Percentiles rank a stretch among this genome's conserved stretches.
Evolutionary conservation across 2,329 filamentous ascomycete genomes (phyloP).

Genomic region (Rhynchosporium graminicola): DNA sequence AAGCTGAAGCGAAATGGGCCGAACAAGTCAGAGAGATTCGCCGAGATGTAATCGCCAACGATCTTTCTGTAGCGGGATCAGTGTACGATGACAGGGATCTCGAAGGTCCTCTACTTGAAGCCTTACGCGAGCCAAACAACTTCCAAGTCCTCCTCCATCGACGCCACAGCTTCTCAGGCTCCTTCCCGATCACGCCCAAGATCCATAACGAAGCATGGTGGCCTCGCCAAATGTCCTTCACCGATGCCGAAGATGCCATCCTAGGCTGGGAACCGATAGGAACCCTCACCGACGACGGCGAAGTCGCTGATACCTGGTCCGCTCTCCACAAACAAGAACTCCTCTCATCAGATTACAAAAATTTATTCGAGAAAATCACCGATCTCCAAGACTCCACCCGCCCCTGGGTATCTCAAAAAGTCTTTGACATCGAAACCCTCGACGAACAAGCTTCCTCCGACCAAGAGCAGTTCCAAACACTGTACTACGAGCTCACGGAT

Average conservation of each 20-base stretch:
- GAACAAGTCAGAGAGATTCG: slow-evolving; percentile 47
- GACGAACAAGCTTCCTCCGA: slow-evolving; percentile 64
- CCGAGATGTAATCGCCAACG: slow-evolving; percentile 46
- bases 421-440: slow-evolving; percentile 58
- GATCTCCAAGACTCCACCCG: slow-evolving; percentile 54
- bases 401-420: slow-evolving; percentile 61
- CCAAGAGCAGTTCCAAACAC: slow-evolving; percentile 62
- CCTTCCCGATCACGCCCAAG: slow-evolving; percentile 38
- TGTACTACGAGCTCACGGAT: slow-evolving; percentile 72
- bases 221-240: slow-evolving; percentile 74
- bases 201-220: slow-evolving; percentile 60
- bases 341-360: slow-evolving; percentile 55
- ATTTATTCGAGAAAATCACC: slow-evolving; percentile 55
- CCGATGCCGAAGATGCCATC: slow-evolving; percentile 73
- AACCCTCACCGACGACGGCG: slow-evolving; percentile 44
- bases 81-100: slow-evolving; percentile 60
- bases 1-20: slow-evolving; percentile 36
- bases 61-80: slow-evolving; percentile 59
- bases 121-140: slow-evolving; percentile 48
- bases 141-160: slow-evolving; percentile 57
- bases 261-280: slow-evolving; percentile 63
- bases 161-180: slow-evolving; percentile 57
- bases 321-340: slow-evolving; percentile 42
- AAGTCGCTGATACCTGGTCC: slow-evolving; percentile 36
- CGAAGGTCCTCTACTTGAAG: slow-evolving; percentile 53